These are phyloP conservation scores for Phytophthora ohioensis DNA, from an alignment of 352 stramenopile genomes.

Conservation along the genomic window DNA sequence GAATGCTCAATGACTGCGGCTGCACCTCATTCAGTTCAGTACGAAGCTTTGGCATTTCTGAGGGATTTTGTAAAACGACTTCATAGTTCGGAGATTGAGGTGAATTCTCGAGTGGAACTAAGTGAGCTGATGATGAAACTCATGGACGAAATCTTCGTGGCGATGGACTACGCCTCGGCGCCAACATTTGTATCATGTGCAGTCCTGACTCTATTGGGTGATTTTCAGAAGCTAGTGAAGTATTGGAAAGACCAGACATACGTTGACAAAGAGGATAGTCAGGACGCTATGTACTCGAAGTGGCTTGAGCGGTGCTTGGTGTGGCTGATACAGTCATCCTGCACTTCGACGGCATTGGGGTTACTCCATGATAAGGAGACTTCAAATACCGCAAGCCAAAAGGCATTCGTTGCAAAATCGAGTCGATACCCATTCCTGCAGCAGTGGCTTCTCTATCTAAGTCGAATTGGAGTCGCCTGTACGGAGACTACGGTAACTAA, in stretches of 20 bases:
- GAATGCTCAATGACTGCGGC: not conserved
- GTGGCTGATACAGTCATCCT: slow-evolving; percentile 38
- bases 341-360: slow-evolving; percentile 36
- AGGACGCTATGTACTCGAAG: slow-evolving; percentile 9
- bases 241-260: slow-evolving; percentile 14
- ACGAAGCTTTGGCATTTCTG: slow-evolving; percentile 48
- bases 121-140: slow-evolving; percentile 30
- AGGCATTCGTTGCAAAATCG: slow-evolving; percentile 46
- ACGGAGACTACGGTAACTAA: slow-evolving; percentile 11
- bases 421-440: slow-evolving; percentile 67
- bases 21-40: slow-evolving; percentile 33
- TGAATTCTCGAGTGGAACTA: slow-evolving; percentile 8
- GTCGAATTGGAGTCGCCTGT: slow-evolving; percentile 33
- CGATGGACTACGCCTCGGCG: slow-evolving; percentile 32
- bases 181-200: slow-evolving; percentile 60
- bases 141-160: slow-evolving; percentile 24
- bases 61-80: slow-evolving; percentile 38
- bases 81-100: not conserved
- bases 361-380: slow-evolving; percentile 27
- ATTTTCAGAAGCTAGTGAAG: slow-evolving; percentile 37
- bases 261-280: not conserved
- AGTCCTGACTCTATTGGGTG: slow-evolving; percentile 43
- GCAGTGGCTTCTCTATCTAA: slow-evolving; percentile 58
- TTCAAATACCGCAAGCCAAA: slow-evolving; percentile 32
- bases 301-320: slow-evolving; percentile 39